Evolutionary conservation across 2,329 filamentous ascomycete species (phyloP), one percentile per base, ranked within the genome.

Genomic region (Epichloe glyceriae): DNA sequence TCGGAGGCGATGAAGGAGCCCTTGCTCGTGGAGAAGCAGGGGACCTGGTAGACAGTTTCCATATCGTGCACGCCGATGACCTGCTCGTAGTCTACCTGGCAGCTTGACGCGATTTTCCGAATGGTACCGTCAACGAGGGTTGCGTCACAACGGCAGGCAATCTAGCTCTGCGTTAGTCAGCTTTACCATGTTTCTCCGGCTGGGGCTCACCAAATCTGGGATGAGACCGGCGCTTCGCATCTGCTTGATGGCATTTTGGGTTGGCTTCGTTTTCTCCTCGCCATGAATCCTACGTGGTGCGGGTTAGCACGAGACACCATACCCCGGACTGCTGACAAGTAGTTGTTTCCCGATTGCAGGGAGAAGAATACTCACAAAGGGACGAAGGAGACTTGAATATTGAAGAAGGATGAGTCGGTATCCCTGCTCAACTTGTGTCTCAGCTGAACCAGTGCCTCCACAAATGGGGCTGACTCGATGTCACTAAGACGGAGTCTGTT

Each of bases 241-340:
- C 60, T 86, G 81, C 63, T 84, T 84, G 61, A 97, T 88, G 26
- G 91, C 88, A 61, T 88, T 82, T 67, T 98, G 93, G 0, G 93
- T 98, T 0, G 93, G 93, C 72, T 97, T 97, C 10, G 90, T 97
- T 79, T 97, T 97, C 68, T 95, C 83, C 73, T 97, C 78, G 41
- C 77, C 76, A 52, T 76, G 57, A 30, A 59, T 61, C 8, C 57
- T 56, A 39, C 19, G 20, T n/a, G 5, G 49, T 11, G 64, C 66
- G 35, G 20, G 7, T 54, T 26, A 47, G 50, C 3, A 46, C 22
- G 22, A 33, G 17, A 38, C 11, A 38, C 11, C 2, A n/a, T n/a
- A 34, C 2, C 3, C 34, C 4, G 15, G 19, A 40, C 26, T n/a
- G n/a, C 38, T 15, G 37, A 19, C n/a, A 41, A 22, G 22, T 30